Evolutionary conservation across 164 flowering plant species (phyloP).

Genomic region (Kalanchoe fedtschenkoi): DNA sequence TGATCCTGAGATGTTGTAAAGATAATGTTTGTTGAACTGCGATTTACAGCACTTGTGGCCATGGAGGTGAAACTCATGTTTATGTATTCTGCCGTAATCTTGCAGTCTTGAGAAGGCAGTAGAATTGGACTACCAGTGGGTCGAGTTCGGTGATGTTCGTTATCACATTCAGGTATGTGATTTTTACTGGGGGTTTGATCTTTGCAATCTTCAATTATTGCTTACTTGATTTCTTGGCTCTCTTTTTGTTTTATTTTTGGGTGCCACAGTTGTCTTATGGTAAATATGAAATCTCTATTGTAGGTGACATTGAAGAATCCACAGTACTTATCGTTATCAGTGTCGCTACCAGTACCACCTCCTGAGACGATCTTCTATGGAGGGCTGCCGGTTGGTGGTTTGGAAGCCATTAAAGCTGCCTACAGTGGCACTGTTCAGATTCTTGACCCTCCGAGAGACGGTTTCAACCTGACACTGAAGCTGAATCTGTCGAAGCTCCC

Average conservation of each 20-base stretch:
- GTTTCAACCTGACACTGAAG: constrained; percentile 83
- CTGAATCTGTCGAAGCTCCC: constrained; percentile 79
- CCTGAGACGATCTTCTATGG: constrained; percentile 59
- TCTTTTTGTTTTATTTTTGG: no score
- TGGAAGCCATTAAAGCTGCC: constrained; percentile 82
- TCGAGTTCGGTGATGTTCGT: constrained; percentile 83
- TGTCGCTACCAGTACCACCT: constrained; percentile 79
- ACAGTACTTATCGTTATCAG: constrained; percentile 49
- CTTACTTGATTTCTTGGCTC: no score
- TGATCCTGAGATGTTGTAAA: no score
- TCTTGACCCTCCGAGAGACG: constrained; percentile 96
- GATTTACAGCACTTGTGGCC: no score
- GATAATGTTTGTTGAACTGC: no score
- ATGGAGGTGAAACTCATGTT: no score
- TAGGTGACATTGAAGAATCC: constrained; percentile 76
- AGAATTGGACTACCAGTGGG: constrained; percentile 77
- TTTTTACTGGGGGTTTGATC: no score
- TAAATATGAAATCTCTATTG: no score
- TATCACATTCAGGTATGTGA: constrained; percentile 83
- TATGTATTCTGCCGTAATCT: no score
- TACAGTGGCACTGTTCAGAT: constrained; percentile 67
- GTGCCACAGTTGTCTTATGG: no score
- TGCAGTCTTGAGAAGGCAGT: constrained; percentile 72
- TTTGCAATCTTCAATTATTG: no score
- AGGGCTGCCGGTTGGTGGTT: constrained; percentile 86